phyloP scores from a whole-genome alignment of 805 yeast genomes.

The Metschnikowia colocasiae region DNA sequence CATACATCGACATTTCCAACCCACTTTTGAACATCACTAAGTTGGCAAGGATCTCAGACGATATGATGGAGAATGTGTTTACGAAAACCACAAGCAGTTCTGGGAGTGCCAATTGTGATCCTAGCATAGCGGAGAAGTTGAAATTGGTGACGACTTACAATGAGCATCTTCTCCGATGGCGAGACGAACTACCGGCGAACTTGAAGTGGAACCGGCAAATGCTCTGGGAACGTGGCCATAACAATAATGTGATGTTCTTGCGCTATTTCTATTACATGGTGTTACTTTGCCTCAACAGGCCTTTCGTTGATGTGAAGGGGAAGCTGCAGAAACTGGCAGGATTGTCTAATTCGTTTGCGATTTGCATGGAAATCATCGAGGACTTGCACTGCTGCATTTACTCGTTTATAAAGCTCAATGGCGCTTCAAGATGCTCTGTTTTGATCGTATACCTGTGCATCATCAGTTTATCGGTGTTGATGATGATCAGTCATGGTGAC shows the following conservation, averaged over 20 bases:
- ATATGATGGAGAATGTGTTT: slow-evolving; percentile 11
- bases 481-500: slow-evolving; percentile 1
- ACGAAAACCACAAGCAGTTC: neutral
- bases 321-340: neutral
- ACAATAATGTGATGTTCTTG: slow-evolving; percentile 12
- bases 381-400: slow-evolving; percentile 9
- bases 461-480: slow-evolving; percentile 9
- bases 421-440: slow-evolving; percentile 10
- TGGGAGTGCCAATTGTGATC: neutral
- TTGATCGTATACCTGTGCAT: slow-evolving; percentile 15
- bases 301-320: slow-evolving; percentile 10
- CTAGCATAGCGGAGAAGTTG: neutral
- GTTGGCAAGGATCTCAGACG: slow-evolving; percentile 11
- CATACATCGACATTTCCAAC: slow-evolving; percentile 14
- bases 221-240: slow-evolving; percentile 7
- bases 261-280: slow-evolving; percentile 16
- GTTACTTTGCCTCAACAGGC: slow-evolving; percentile 14
- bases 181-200: slow-evolving; percentile 8
- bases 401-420: slow-evolving; percentile 11
- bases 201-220: slow-evolving; percentile 9
- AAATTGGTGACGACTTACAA: slow-evolving; percentile 9
- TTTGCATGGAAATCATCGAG: slow-evolving; percentile 9
- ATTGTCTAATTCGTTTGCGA: slow-evolving; percentile 1
- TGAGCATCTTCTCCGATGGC: slow-evolving; percentile 9
- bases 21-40: slow-evolving; percentile 9